Percentiles rank a stretch among this genome's conserved stretches.
These are phyloP conservation scores for Coniella vitis DNA, from an alignment of 2,329 filamentous ascomycete genomes.

Conservation along the genomic window DNA sequence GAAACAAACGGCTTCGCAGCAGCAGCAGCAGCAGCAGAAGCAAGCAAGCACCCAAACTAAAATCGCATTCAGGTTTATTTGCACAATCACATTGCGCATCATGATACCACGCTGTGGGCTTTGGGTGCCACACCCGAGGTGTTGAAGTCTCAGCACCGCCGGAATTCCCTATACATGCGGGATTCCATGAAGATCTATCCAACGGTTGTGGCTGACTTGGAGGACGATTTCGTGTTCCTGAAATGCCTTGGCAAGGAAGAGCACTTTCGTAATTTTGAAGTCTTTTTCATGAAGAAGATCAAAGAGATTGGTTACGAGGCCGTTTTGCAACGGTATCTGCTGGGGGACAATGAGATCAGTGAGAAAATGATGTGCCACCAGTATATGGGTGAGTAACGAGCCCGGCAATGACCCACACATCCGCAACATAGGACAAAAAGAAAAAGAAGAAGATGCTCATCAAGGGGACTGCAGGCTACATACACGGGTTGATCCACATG, in stretches of 20 bases:
- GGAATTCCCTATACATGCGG: slow-evolving; percentile 2
- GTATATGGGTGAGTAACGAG: background rate
- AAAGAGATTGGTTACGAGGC: slow-evolving; percentile 1
- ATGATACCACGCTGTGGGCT: slow-evolving; percentile 4
- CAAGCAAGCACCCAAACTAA: background rate
- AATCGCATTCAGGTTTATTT: slow-evolving; percentile 1
- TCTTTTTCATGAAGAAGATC: slow-evolving; percentile 3
- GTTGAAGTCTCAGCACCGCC: slow-evolving; percentile 1
- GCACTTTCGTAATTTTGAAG: slow-evolving; percentile 5
- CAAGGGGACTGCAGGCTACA: background rate
- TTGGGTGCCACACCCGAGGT: slow-evolving; percentile 1
- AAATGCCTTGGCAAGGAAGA: slow-evolving; percentile 5
- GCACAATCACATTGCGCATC: slow-evolving; percentile 5
- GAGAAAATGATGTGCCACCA: background rate
- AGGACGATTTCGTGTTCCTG: slow-evolving; percentile 1
- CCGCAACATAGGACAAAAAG: too few species aligned
- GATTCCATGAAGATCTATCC: background rate
- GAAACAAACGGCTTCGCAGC: background rate
- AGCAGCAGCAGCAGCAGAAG: too few species aligned
- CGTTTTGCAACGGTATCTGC: slow-evolving; percentile 1
- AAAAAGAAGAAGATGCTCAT: background rate
- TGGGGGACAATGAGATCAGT: background rate
- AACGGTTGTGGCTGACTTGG: background rate
- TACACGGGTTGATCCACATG: slow-evolving; percentile 4
- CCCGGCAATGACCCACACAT: background rate